Evolutionary conservation across 192 early-diverging fungal genomes (phyloP), one percentile per base, ranked within the genome.

Genomic region (Chytriomyces sp.): DNA sequence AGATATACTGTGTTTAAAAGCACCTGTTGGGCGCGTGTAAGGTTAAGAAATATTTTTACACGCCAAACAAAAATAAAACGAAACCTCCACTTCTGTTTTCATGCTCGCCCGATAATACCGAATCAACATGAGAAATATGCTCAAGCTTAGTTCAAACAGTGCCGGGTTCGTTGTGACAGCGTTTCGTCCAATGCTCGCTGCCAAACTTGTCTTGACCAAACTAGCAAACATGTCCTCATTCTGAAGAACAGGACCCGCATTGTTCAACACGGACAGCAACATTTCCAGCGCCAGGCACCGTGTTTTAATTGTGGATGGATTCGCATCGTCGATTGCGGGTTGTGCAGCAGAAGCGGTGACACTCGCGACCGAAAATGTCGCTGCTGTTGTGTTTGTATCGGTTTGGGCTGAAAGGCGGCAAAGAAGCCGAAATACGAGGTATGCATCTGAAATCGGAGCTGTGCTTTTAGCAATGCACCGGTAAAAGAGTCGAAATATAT

Each of bases 91-190:
- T 82, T 91, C 89, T 10, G 77, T 59, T 71, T 90, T 90, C 35
- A 91, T 77, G 57, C 77, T 64, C 23, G 76, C 67, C 18, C 89
- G 81, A 50, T 83, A 90, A 63, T 66, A 83, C 28, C 84, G 49
- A 43, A 87, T 82, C 43, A 91, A 53, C 79, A 90, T 79, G 59
- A 90, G 64, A 66, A 90, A 91, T 50, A 90, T 85, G 46, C 77
- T 75, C 53, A 91, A 74, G 48, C 81, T 82, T 47, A 89, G 76
- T 77, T 91, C 90, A 79, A 91, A 91, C 8, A 91, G 69, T n/a
- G 60, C 47, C 13, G 88, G 86, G 70, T 91, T 82, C 35, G 86
- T 87, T 0, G 87, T 82, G 60, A 87, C 71, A 9, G 83, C 83
- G 72, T 91, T 91, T 7, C 85, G 79, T 5, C 86, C 85, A 64